Evolutionary conservation across 1,139 yeast species (phyloP).

Genomic region (Schizosaccharomyces versatilis): DNA sequence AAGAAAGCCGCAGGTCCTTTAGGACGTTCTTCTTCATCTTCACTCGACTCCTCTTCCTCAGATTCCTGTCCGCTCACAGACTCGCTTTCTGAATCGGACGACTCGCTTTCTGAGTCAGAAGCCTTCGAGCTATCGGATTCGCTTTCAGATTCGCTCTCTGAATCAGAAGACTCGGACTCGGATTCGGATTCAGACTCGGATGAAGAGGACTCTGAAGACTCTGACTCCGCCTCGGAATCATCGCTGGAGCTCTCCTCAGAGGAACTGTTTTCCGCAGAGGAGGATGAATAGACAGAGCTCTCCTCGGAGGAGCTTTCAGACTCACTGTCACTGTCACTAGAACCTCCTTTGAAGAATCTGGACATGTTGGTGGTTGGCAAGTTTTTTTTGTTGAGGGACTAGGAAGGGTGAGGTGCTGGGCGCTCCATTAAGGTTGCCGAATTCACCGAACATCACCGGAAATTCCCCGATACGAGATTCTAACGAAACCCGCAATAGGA

Average conservation of each 20-base stretch:
- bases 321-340: slow-evolving; percentile 26
- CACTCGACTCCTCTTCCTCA: slow-evolving; percentile 17
- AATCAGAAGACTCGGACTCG: background rate
- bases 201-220: background rate
- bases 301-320: slow-evolving; percentile 31
- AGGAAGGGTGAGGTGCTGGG: slow-evolving; percentile 3
- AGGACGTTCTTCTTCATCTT: slow-evolving; percentile 8
- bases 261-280: slow-evolving; percentile 16
- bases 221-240: slow-evolving; percentile 17
- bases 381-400: slow-evolving; percentile 4
- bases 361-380: slow-evolving; percentile 27
- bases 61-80: slow-evolving; percentile 21
- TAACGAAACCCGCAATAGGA: no score
- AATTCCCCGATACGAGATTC: no score
- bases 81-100: slow-evolving; percentile 5
- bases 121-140: slow-evolving; percentile 11
- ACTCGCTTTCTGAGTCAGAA: slow-evolving; percentile 7
- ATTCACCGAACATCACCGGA: no score
- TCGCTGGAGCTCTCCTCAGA: background rate
- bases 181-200: background rate
- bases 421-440: background rate
- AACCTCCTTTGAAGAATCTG: slow-evolving; percentile 51
- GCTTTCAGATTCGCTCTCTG: slow-evolving; percentile 12
- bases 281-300: slow-evolving; percentile 17
- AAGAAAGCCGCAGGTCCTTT: slow-evolving; percentile 8